phyloP scores from a whole-genome alignment of 2,329 filamentous ascomycete genomes.

The Penicillium sp. region DNA sequence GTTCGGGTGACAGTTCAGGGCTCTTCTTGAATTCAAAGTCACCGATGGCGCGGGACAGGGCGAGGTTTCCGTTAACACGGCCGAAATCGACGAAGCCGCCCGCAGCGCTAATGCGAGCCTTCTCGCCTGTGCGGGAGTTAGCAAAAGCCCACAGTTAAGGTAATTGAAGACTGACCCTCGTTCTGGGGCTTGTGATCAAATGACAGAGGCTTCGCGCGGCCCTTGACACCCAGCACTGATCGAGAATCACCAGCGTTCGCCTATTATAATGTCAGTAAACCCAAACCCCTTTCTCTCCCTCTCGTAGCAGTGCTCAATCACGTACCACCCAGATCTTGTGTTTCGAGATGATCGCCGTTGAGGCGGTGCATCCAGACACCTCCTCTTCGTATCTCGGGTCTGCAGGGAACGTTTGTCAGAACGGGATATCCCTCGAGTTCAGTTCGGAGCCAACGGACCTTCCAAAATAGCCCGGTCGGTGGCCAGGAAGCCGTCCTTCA shows the following conservation, averaged over 20 bases:
- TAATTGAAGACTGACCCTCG: conserved; percentile 63
- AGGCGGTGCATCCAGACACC: conserved; percentile 95
- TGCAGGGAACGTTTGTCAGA: conserved; percentile 43
- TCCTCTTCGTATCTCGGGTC: conserved; percentile 97
- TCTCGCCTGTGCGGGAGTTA: conserved; percentile 66
- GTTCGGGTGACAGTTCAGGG: conserved; percentile 92
- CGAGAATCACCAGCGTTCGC: conserved; percentile 96
- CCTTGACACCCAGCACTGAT: conserved; percentile 93
- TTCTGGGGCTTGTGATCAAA: conserved; percentile 99
- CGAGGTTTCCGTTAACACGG: conserved; percentile 95
- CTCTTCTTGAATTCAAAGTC: conserved; percentile 99
- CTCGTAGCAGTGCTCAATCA: conserved; percentile 29
- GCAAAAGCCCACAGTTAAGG: conserved; percentile 7
- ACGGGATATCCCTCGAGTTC: neutral
- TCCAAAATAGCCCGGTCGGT: conserved; percentile 94
- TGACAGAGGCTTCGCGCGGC: conserved; percentile 94
- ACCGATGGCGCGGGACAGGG: conserved; percentile 92
- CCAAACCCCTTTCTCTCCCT: conserved; percentile 12
- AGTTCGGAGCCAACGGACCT: conserved; percentile 57
- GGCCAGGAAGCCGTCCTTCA: conserved; percentile 96
- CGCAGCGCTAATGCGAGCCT: conserved; percentile 90
- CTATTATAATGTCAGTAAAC: conserved; percentile 49
- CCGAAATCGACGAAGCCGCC: conserved; percentile 98
- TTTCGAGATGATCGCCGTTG: conserved; percentile 81
- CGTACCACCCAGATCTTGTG: conserved; percentile 94